Evolutionary conservation across 2,329 filamentous ascomycete genomes (phyloP).

Genomic region (Nothopassalora personata): DNA sequence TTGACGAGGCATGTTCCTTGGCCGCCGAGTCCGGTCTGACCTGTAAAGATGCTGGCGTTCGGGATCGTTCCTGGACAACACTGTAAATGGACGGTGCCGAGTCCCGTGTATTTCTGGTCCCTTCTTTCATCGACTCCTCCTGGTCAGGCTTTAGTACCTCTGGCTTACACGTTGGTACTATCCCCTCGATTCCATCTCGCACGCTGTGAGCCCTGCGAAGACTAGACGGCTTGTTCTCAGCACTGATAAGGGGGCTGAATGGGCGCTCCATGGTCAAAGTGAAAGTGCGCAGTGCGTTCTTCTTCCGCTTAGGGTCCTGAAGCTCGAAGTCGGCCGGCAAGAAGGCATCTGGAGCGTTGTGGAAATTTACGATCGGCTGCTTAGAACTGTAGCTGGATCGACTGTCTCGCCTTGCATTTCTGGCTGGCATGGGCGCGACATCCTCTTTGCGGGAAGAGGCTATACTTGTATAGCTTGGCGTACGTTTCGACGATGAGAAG

Average conservation of each 20-base stretch:
- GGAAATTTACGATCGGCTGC: conserved; percentile 40
- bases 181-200: conserved; percentile 13
- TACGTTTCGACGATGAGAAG: conserved; percentile 68
- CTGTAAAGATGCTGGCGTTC: conserved; percentile 15
- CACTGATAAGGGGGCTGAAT: conserved; percentile 27
- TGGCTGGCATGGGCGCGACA: conserved; percentile 6
- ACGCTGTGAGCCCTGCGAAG: conserved; percentile 31
- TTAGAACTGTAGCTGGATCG: background rate
- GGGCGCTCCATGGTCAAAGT: conserved; percentile 34
- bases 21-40: conserved; percentile 6
- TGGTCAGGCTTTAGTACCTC: background rate
- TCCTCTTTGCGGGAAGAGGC: conserved; percentile 30
- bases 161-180: conserved; percentile 1
- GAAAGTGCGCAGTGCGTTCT: conserved; percentile 27
- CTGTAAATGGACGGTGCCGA: conserved; percentile 18
- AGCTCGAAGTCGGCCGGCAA: conserved; percentile 46
- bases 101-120: background rate
- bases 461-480: conserved; percentile 51
- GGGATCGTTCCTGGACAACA: conserved; percentile 19
- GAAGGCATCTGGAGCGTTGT: conserved; percentile 44
- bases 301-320: conserved; percentile 24
- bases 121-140: background rate
- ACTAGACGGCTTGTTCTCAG: conserved; percentile 20
- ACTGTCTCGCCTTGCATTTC: conserved; percentile 2
- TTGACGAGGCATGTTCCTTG: conserved; percentile 5